phyloP scores from a whole-genome alignment of 768 basidiomycete species.

The Termitomyces sp. region DNA sequence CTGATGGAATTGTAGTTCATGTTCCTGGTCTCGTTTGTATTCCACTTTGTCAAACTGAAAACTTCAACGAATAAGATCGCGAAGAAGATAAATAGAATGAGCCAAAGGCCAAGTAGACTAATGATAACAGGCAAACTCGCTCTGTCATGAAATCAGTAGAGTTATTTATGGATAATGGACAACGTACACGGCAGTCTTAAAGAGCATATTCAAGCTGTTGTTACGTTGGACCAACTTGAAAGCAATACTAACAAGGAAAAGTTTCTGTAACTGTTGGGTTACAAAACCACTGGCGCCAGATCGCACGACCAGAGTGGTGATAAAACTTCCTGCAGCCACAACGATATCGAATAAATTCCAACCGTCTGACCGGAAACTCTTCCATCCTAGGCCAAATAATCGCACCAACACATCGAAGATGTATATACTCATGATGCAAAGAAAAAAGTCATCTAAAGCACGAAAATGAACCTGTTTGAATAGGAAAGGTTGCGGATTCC shows the following conservation, averaged over 20 bases:
- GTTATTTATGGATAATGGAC: conserved; percentile 10
- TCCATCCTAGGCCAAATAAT: conserved; percentile 79
- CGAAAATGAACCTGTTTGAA: not conserved
- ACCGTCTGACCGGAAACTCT: conserved; percentile 80
- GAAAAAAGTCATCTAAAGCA: conserved; percentile 67
- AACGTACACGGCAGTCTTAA: conserved; percentile 91
- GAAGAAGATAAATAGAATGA: conserved; percentile 87
- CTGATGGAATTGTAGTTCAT: conserved; percentile 80
- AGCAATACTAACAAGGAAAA: conserved; percentile 89
- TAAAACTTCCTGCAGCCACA: conserved; percentile 74
- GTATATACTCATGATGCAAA: conserved; percentile 67
- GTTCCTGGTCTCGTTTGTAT: conserved; percentile 56
- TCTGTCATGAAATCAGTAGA: conserved; percentile 30
- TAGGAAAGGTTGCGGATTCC: conserved; percentile 13
- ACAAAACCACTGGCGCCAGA: conserved; percentile 45
- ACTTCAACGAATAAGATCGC: conserved; percentile 85
- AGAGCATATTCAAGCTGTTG: conserved; percentile 86
- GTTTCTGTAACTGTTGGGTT: conserved; percentile 70
- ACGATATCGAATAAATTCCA: conserved; percentile 93
- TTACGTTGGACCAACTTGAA: conserved; percentile 92
- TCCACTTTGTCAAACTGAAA: conserved; percentile 88
- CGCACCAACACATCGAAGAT: conserved; percentile 72
- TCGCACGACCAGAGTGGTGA: conserved; percentile 72
- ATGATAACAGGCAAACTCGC: conserved; percentile 83
- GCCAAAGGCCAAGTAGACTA: conserved; percentile 82